These are phyloP conservation scores for Dacryopinax primogenitus DNA, from an alignment of 768 basidiomycete genomes.

Conservation along the genomic window DNA sequence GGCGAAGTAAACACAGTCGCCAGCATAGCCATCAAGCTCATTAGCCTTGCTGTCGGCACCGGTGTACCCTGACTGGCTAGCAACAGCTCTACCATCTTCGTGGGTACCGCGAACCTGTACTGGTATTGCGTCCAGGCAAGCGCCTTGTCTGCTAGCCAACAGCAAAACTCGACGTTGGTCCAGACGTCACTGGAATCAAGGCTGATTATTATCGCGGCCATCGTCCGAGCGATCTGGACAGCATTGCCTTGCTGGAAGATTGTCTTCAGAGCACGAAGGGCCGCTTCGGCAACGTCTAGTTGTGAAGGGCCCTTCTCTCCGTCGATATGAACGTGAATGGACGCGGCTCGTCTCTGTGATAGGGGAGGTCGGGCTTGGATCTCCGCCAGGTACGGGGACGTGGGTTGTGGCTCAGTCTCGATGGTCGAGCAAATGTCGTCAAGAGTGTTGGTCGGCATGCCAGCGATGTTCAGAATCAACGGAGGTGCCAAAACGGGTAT, in stretches of 20 bases:
- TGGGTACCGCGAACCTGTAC: conserved; percentile 82
- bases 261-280: conserved; percentile 56
- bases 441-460: conserved; percentile 47
- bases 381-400: conserved; percentile 69
- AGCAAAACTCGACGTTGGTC: conserved; percentile 55
- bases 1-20: conserved; percentile 70
- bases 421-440: conserved; percentile 57
- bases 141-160: conserved; percentile 65
- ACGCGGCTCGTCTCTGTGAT: conserved; percentile 70
- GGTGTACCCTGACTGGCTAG: conserved; percentile 46
- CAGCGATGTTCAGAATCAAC: conserved; percentile 50
- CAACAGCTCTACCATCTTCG: conserved; percentile 67
- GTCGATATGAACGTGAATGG: conserved; percentile 77
- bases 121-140: conserved; percentile 89
- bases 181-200: conserved; percentile 47
- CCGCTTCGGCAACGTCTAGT: conserved; percentile 59
- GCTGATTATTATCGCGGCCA: conserved; percentile 59
- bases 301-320: conserved; percentile 73
- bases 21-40: conserved; percentile 61
- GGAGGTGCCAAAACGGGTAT: conserved; percentile 57
- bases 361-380: conserved; percentile 63
- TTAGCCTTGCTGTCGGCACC: conserved; percentile 39
- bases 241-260: conserved; percentile 67
- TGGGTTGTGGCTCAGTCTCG: conserved; percentile 46
- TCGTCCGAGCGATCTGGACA: conserved; percentile 53